Evolutionary conservation across 805 yeast species (phyloP).

Genomic region (Maudiozyma turicensis): DNA sequence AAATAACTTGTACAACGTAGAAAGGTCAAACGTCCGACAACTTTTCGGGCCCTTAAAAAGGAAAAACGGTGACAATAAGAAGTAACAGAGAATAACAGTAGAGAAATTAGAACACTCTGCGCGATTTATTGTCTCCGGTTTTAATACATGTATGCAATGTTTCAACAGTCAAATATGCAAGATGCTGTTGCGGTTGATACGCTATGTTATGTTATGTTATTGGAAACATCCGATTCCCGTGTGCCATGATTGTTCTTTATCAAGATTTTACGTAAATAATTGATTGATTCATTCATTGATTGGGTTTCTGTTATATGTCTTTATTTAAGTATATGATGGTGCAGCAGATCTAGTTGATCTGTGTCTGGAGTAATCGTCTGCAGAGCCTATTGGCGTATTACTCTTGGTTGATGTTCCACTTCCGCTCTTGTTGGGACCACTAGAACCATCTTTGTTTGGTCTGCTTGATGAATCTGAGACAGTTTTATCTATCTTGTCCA

Average conservation of each 20-base stretch:
- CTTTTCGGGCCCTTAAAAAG: neutral
- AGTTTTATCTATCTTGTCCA: neutral
- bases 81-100: too few species aligned
- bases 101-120: neutral
- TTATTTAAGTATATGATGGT: conserved; percentile 8
- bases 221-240: too few species aligned
- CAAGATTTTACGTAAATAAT: too few species aligned
- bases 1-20: too few species aligned
- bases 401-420: neutral
- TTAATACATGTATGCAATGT: too few species aligned
- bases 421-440: neutral
- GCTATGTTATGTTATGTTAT: too few species aligned
- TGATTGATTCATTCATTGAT: too few species aligned
- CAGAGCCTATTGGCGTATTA: neutral
- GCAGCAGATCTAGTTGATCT: conserved; percentile 18
- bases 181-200: too few species aligned
- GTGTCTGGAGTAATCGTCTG: conserved; percentile 4
- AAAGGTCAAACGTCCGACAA: neutral
- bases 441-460: neutral
- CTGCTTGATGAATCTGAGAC: neutral
- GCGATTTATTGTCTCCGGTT: neutral
- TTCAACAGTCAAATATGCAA: too few species aligned
- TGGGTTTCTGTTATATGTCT: too few species aligned
- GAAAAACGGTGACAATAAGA: neutral
- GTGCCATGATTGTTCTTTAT: too few species aligned